Base-by-base conservation (phyloP, 2,329 filamentous ascomycete genomes). In the Pseudophaeomoniella oleicola region DNA sequence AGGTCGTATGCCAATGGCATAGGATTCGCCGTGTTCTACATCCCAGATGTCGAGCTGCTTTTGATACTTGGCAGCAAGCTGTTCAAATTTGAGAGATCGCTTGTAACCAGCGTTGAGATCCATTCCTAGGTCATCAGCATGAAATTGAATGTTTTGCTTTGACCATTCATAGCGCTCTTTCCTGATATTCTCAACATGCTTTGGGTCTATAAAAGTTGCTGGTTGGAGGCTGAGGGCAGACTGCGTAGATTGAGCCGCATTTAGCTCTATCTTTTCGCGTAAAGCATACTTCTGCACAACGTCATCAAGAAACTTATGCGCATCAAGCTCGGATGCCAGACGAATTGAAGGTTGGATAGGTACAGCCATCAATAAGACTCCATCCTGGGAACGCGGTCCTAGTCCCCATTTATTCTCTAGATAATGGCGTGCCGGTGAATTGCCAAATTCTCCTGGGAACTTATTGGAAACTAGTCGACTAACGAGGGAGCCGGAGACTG, bases 11-110 rank as follows among this genome's bases (percentile, higher is more conserved):
- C 55, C 55, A 14, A 37, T 33, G 3, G 43, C 37, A 34, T 53
- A 58, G 6, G 43, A 38, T 4, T 53, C 50, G 12, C 48, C 56
- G 19, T 52, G 43, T 39, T 60, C 57, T 2, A 43, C 37, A 6
- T 33, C 43, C 49, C 48, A 52, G 12, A 40, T 39, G 17, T 50
- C 42, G 4, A 57, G 37, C n/a, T n/a, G n/a, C n/a, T n/a, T n/a
- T n/a, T n/a, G n/a, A n/a, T n/a, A n/a, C n/a, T n/a, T n/a, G n/a
- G n/a, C n/a, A n/a, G n/a, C n/a, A n/a, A n/a, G n/a, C n/a, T n/a
- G n/a, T 34, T 46, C 39, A 11, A 43, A 19, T 35, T 46, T 38
- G 13, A 48, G 39, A 4, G 27, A 29, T 2, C 36, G 34, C 12
- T 36, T 32, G 27, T 13, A 15, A 5, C 16, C 18, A 11, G 19